Conservation (phyloP, 352 stramenopile species). For the Peronosclerospora sorghi region DNA sequence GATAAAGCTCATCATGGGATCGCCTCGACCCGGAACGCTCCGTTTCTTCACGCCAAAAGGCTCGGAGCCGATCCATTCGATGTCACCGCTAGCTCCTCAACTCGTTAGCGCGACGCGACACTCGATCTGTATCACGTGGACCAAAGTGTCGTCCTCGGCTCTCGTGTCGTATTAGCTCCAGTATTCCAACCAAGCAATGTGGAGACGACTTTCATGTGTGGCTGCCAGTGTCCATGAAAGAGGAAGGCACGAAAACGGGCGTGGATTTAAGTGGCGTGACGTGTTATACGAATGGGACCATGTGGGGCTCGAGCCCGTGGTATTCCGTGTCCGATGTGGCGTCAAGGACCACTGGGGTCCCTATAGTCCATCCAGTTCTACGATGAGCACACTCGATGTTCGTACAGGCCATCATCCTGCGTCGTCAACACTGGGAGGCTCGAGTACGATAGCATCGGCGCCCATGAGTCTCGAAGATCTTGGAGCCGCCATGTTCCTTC, state of each 20-base stretch:
- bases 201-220: constrained; percentile 51
- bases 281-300: constrained; percentile 44
- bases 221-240: constrained; percentile 43
- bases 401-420: not conserved
- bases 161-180: constrained; percentile 46
- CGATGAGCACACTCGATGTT: constrained; percentile 42
- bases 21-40: constrained; percentile 49
- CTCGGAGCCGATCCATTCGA: constrained; percentile 27
- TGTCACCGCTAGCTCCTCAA: constrained; percentile 43
- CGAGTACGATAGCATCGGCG: constrained; percentile 8
- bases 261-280: constrained; percentile 36
- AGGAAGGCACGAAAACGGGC: constrained; percentile 24
- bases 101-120: constrained; percentile 52
- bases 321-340: constrained; percentile 59
- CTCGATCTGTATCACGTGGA: constrained; percentile 55
- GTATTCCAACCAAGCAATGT: constrained; percentile 48
- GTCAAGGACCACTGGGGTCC: constrained; percentile 45
- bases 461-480: not conserved
- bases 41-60: constrained; percentile 50
- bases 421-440: not conserved
- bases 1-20: constrained; percentile 70
- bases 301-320: constrained; percentile 52
- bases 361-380: constrained; percentile 48
- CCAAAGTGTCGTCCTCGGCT: constrained; percentile 17
- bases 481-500: constrained; percentile 29